These are phyloP conservation scores for Catharanthus roseus DNA, from an alignment of 257 asterid species.

Conservation along the genomic window DNA sequence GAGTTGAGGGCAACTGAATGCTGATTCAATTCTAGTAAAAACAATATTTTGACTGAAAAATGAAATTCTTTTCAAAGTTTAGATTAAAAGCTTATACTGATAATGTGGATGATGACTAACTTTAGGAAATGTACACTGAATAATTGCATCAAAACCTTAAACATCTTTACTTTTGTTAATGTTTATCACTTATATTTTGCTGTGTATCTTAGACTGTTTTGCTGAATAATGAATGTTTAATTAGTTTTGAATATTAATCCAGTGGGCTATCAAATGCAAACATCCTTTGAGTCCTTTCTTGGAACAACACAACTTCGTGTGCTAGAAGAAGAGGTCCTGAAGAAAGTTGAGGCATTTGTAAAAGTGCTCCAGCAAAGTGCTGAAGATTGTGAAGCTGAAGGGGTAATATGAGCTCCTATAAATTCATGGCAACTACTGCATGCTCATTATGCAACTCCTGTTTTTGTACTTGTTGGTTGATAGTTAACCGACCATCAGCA, in stretches of 20 bases:
- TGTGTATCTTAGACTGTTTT: background rate
- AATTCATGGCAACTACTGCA: background rate
- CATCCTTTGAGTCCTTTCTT: conserved; percentile 38
- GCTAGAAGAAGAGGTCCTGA: conserved; percentile 54
- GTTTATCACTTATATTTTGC: background rate
- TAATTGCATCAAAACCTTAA: background rate
- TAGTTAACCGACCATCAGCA: no score
- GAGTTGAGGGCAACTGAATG: background rate
- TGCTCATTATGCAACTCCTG: background rate
- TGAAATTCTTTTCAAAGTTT: background rate
- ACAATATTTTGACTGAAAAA: background rate
- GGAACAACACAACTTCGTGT: conserved; percentile 56
- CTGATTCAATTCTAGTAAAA: background rate
- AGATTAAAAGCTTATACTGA: background rate
- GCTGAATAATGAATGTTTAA: background rate
- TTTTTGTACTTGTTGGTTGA: background rate
- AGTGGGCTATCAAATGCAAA: conserved; percentile 74
- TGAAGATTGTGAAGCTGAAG: conserved; percentile 50
- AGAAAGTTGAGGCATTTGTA: conserved; percentile 43
- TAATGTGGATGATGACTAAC: background rate
- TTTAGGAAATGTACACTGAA: background rate
- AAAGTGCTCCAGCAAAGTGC: conserved; percentile 45
- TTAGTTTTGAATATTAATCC: conserved; percentile 16
- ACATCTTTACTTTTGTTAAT: background rate
- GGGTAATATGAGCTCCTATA: conserved; percentile 39